A percentile compares a stretch with the other conserved stretches of the same genome.
Evolutionary conservation across 208 protist species (phyloP).

Genomic region (Leishmania gerbilli): DNA sequence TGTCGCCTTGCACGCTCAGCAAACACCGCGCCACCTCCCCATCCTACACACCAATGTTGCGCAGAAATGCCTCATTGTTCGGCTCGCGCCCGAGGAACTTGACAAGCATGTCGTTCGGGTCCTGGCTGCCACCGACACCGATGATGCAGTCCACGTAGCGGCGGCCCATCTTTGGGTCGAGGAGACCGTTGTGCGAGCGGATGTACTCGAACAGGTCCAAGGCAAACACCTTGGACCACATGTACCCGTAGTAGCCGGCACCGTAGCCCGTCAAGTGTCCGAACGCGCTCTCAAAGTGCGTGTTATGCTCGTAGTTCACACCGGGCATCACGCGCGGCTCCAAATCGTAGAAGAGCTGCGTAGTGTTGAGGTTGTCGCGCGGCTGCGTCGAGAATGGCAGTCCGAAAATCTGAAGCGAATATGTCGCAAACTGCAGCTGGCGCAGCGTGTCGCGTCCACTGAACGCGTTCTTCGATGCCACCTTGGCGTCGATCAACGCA

Average conservation of each 20-base stretch:
- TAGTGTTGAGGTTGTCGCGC: conserved; percentile 51
- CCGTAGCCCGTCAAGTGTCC: conserved; percentile 82
- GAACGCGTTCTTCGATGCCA: conserved; percentile 81
- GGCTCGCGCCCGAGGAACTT: conserved; percentile 88
- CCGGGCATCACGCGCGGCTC: conserved; percentile 60
- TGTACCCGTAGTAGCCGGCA: conserved; percentile 86
- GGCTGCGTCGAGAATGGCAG: conserved; percentile 64
- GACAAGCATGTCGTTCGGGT: conserved; percentile 72
- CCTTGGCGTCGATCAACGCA: conserved; percentile 73
- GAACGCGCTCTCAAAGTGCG: conserved; percentile 84
- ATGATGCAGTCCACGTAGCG: conserved; percentile 80
- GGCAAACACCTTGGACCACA: conserved; percentile 89
- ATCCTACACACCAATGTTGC: conserved; percentile 63
- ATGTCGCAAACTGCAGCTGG: conserved; percentile 79
- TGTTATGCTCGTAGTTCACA: conserved; percentile 55
- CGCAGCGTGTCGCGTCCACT: conserved; percentile 67
- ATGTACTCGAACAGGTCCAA: conserved; percentile 87
- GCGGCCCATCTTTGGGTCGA: conserved; percentile 63
- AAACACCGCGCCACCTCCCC: background rate
- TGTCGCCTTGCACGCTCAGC: background rate
- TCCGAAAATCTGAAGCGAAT: conserved; percentile 77
- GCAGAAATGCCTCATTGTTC: conserved; percentile 78
- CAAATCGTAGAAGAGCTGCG: conserved; percentile 58
- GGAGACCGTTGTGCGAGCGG: conserved; percentile 58
- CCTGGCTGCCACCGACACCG: conserved; percentile 71